Percentiles rank a stretch among this genome's conserved stretches.
phyloP scores from a whole-genome alignment of 139 green algal species.

The Axilococcus clingmanii region DNA sequence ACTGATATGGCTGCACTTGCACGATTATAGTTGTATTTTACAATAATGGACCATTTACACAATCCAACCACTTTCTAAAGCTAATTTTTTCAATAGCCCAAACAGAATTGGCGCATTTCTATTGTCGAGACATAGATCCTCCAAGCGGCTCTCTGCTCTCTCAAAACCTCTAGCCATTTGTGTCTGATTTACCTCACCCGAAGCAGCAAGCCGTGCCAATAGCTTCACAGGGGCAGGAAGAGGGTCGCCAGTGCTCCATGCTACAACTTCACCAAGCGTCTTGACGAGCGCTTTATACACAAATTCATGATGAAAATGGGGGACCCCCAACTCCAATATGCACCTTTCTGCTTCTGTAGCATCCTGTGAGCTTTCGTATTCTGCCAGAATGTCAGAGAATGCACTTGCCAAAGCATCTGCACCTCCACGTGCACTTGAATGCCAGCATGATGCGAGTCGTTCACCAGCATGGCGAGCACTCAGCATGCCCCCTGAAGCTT shows the following conservation, averaged over 20 bases:
- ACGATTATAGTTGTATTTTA: too few relatives aligned
- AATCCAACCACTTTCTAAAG: too few relatives aligned
- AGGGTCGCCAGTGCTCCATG: conserved; percentile 6
- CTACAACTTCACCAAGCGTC: background rate
- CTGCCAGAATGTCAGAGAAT: conserved; percentile 22
- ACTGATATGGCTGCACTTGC: too few relatives aligned
- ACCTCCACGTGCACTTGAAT: conserved; percentile 30
- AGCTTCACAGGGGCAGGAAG: conserved; percentile 1
- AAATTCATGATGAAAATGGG: conserved; percentile 74
- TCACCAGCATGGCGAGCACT: conserved; percentile 64
- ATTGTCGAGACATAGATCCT: conserved; percentile 7
- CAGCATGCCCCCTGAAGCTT: conserved; percentile 45
- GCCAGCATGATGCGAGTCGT: conserved; percentile 69
- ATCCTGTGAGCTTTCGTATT: conserved; percentile 13
- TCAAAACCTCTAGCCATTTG: conserved; percentile 3
- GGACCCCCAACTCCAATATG: conserved; percentile 52
- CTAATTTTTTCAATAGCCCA: too few relatives aligned
- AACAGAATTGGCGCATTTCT: too few relatives aligned
- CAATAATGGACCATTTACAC: too few relatives aligned
- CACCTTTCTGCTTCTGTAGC: conserved; percentile 47
- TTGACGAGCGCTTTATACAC: conserved; percentile 36
- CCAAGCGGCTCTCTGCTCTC: background rate
- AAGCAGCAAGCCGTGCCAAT: conserved; percentile 14
- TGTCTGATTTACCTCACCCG: conserved; percentile 27
- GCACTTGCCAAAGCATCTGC: conserved; percentile 36